These are phyloP conservation scores for Saccharomycopsis crataegensis DNA, from an alignment of 1,139 yeast genomes.

Conservation along the genomic window DNA sequence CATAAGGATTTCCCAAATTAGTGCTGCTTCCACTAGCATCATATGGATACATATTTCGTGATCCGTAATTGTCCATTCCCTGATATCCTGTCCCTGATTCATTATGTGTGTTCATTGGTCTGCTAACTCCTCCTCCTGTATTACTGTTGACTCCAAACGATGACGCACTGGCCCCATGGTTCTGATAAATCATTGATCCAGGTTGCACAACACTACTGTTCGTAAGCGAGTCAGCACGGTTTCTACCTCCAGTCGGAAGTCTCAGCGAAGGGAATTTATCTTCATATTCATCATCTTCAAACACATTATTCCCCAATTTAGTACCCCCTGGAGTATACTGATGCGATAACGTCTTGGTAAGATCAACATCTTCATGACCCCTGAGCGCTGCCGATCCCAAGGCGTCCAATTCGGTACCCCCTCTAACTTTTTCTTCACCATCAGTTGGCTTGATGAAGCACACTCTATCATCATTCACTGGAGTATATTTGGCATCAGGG, in stretches of 20 bases:
- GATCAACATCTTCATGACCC: slow-evolving; percentile 16
- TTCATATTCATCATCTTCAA: slow-evolving; percentile 10
- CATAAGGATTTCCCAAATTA: background rate
- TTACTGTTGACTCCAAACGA: slow-evolving; percentile 3
- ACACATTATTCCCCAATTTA: slow-evolving; percentile 8
- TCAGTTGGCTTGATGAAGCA: slow-evolving; percentile 52
- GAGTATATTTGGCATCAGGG: slow-evolving; percentile 78
- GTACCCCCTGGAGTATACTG: slow-evolving; percentile 1
- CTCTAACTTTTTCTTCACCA: slow-evolving; percentile 29
- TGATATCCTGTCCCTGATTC: slow-evolving; percentile 14
- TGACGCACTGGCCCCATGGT: slow-evolving; percentile 4
- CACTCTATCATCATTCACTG: slow-evolving; percentile 77
- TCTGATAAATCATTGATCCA: slow-evolving; percentile 15
- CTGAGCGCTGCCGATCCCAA: slow-evolving; percentile 52
- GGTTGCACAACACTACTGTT: slow-evolving; percentile 15
- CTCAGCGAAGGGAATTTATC: slow-evolving; percentile 13
- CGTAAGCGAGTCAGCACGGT: slow-evolving; percentile 6
- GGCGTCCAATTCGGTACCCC: slow-evolving; percentile 55
- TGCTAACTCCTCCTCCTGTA: slow-evolving; percentile 10
- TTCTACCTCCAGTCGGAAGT: slow-evolving; percentile 3
- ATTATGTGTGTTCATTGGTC: slow-evolving; percentile 9
- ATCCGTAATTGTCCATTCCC: slow-evolving; percentile 7
- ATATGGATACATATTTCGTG: slow-evolving; percentile 2
- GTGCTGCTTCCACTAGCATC: background rate
- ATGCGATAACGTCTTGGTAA: slow-evolving; percentile 5